Conservation (phyloP, 2,329 filamentous ascomycete genomes). For the Fusarium xylarioides region DNA sequence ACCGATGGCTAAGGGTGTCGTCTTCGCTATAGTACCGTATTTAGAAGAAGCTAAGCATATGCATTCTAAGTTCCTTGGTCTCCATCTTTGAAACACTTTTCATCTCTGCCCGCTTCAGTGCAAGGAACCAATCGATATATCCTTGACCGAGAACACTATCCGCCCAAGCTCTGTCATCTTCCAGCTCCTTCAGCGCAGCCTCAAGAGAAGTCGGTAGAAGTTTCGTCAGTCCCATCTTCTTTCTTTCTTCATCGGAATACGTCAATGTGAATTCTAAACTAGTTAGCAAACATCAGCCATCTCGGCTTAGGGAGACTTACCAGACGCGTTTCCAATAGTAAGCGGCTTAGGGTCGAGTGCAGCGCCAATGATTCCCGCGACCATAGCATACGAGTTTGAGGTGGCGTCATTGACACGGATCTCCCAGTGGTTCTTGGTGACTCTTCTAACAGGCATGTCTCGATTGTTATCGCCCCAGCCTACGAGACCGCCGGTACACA, state of each 20-base stretch:
- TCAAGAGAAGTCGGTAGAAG: background rate
- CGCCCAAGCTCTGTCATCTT: background rate
- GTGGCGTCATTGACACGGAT: background rate
- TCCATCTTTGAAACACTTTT: background rate
- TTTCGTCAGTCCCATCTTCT: background rate
- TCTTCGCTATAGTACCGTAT: background rate
- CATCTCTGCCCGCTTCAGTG: background rate
- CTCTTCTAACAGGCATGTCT: conserved; percentile 9
- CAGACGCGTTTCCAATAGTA: background rate
- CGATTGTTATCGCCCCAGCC: conserved; percentile 14
- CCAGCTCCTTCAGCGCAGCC: background rate
- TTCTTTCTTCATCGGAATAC: background rate
- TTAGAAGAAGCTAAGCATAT: background rate
- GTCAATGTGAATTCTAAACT: background rate
- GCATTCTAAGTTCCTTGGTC: background rate
- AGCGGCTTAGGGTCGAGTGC: background rate
- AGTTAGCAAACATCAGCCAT: background rate
- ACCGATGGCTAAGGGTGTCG: too few relatives aligned
- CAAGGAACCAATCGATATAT: conserved; percentile 15
- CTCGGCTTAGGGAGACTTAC: background rate
- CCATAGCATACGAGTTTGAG: conserved; percentile 6
- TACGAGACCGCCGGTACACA: background rate
- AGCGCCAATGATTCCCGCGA: background rate
- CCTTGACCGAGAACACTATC: background rate
- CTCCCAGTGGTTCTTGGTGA: conserved; percentile 6